Conservation (phyloP, 805 yeast species). For the Kazachstania africana region DNA sequence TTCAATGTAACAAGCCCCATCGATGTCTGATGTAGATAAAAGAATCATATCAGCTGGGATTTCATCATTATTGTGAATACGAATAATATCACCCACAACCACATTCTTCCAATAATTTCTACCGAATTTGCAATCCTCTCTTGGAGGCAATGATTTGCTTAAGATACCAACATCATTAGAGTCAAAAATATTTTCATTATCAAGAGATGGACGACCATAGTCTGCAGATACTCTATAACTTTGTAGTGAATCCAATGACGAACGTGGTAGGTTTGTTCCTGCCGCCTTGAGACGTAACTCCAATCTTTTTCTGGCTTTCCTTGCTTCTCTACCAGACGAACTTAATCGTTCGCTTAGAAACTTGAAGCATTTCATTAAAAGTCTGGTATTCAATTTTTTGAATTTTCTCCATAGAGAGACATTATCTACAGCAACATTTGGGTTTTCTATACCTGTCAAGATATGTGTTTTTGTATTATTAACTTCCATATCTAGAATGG, state of each 20-base stretch:
- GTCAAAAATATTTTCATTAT: conserved; percentile 18
- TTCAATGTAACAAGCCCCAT: conserved; percentile 65
- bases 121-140: conserved; percentile 25
- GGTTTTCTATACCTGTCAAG: conserved; percentile 41
- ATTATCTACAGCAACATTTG: conserved; percentile 51
- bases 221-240: conserved; percentile 24
- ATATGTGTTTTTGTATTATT: conserved; percentile 67
- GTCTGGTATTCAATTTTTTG: conserved; percentile 40
- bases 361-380: conserved; percentile 17
- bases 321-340: conserved; percentile 25
- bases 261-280: conserved; percentile 22
- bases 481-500: conserved; percentile 58
- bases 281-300: conserved; percentile 4
- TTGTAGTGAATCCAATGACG: conserved; percentile 28
- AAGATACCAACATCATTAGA: conserved; percentile 29
- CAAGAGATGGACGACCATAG: conserved; percentile 16
- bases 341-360: conserved; percentile 22
- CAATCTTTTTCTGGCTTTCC: conserved; percentile 9
- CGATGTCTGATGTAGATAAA: conserved; percentile 54
- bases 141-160: conserved; percentile 40
- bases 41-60: conserved; percentile 66
- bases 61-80: conserved; percentile 66
- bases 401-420: conserved; percentile 59
- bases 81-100: conserved; percentile 59
- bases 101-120: conserved; percentile 53